phyloP scores from a whole-genome alignment of 23 red algal genomes.

The Gracilaria gracilis region DNA sequence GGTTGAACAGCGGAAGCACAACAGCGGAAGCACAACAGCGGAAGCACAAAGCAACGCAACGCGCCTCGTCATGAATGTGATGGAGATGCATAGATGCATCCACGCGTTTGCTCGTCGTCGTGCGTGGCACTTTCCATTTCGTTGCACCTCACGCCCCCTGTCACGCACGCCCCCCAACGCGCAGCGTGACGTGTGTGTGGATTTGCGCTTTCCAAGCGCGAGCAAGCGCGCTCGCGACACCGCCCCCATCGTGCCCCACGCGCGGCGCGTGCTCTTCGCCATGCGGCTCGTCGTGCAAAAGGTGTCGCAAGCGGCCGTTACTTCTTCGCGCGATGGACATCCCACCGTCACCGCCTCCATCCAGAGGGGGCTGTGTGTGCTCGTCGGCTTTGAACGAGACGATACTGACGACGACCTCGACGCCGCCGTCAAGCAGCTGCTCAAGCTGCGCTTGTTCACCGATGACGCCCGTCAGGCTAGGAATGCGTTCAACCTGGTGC shows the following conservation, averaged over 20 bases:
- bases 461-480: neutral
- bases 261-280: neutral
- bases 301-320: constrained; percentile 62
- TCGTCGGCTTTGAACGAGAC: constrained; percentile 63
- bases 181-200: too few species aligned
- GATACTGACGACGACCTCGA: constrained; percentile 31
- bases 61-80: too few species aligned
- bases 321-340: constrained; percentile 21
- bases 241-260: neutral
- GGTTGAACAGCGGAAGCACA: too few species aligned
- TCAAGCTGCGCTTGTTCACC: constrained; percentile 57
- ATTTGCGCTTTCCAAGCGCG: neutral
- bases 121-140: too few species aligned
- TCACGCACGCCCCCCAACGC: too few species aligned
- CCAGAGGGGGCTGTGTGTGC: constrained; percentile 37
- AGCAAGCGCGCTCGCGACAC: neutral
- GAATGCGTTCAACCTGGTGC: constrained; percentile 13
- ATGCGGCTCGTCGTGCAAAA: constrained; percentile 73
- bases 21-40: too few species aligned
- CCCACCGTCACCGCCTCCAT: constrained; percentile 55
- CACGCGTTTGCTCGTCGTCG: too few species aligned
- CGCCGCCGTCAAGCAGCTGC: constrained; percentile 33
- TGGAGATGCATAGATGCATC: too few species aligned
- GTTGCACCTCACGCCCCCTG: too few species aligned
- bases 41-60: too few species aligned